Base-by-base conservation (phyloP, 176 grass and related monocot genomes). In the Oryza rufipogon region DNA sequence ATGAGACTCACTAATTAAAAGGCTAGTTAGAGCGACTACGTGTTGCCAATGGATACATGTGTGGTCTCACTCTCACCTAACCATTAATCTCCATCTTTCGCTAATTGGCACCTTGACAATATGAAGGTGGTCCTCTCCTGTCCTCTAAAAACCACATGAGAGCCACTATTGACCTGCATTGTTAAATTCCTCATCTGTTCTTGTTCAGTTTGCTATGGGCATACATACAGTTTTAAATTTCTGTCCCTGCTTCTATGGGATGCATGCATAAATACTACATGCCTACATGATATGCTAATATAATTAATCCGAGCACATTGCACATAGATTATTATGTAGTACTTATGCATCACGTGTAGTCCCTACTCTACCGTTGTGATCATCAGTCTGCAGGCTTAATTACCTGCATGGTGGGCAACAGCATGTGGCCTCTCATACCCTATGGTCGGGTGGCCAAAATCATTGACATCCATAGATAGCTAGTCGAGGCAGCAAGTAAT, bases 361-460 rank as follows among this genome's bases (percentile, higher is more conserved):
- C 2, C 58, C 6, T 23, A 0, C 58, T 19, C 10, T 66, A 56
- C 52, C 78, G 46, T 58, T 56, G n/a, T 58, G 73, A 44, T 64
- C 67, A 12, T 20, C 48, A 52, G 41, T 26, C 41, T 76, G 28
- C 44, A 68, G 17, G 16, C 19, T 23, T 51, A 32, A 56, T 64
- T 60, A 5, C 17, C 34, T 45, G 8, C 63, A 38, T 15, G 6
- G 71, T 38, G 45, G n/a, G 82, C 72, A 75, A 25, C 32, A 45
- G 66, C 88, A 65, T 82, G 83, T 86, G 79, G 20, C 49, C 73
- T 11, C 65, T 85, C 73, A 39, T 89, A 49, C 72, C 72, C 11
- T 81, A 36, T 9, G 66, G 67, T 90, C 66, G 67, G 88, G 71
- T 20, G 20, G 13, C 6, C 17, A 7, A 74, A 73, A 67, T 19